These are phyloP conservation scores for Penicillium parvum DNA, from an alignment of 495 filamentous ascomycete genomes.

Conservation along the genomic window DNA sequence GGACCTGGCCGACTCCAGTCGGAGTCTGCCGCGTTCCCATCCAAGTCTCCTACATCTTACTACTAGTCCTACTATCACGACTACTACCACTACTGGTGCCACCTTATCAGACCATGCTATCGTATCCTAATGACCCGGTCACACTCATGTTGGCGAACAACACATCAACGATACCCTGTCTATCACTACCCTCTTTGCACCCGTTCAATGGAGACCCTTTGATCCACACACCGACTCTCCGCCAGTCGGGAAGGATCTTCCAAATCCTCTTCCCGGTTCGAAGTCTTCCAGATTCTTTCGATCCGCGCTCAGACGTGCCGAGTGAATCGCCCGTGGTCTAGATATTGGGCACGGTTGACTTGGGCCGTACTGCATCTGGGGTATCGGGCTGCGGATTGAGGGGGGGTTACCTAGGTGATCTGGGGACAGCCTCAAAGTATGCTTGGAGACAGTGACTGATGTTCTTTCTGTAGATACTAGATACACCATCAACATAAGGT, in stretches of 20 bases:
- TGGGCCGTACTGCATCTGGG: conserved; percentile 9
- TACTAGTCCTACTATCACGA: too few species aligned
- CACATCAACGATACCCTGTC: conserved; percentile 11
- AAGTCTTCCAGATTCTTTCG: conserved; percentile 10
- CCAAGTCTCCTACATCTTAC: too few species aligned
- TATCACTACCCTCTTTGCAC: conserved; percentile 11
- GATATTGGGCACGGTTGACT: conserved; percentile 9
- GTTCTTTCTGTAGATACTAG: too few species aligned
- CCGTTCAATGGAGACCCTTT: conserved; percentile 5
- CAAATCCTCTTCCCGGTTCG: conserved; percentile 5
- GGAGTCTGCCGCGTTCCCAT: too few species aligned
- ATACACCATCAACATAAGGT: too few species aligned
- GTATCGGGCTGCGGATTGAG: too few species aligned
- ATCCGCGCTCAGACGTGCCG: conserved; percentile 7
- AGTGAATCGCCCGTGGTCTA: conserved; percentile 2
- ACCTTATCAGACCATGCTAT: too few species aligned
- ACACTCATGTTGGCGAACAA: background rate
- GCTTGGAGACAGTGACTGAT: too few species aligned
- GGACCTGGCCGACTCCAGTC: too few species aligned
- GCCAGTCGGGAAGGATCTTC: conserved; percentile 10
- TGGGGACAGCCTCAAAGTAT: too few species aligned
- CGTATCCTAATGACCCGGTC: background rate
- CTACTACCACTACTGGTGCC: too few species aligned
- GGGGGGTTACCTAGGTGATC: too few species aligned
- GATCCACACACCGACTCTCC: conserved; percentile 10